phyloP scores from a whole-genome alignment of 345 rosid genomes.

The Kandelia obovata region DNA sequence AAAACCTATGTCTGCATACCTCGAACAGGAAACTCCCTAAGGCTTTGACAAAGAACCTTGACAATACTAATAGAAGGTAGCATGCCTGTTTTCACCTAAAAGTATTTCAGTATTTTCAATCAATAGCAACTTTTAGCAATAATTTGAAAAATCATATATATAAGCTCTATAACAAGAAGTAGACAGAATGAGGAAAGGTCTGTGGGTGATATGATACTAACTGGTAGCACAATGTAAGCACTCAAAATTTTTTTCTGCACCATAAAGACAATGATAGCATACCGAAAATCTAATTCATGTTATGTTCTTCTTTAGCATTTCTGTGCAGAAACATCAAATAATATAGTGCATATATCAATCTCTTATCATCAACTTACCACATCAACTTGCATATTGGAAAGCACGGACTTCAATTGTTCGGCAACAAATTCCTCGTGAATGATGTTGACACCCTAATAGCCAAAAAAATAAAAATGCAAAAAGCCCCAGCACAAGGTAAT shows the following conservation, averaged over 20 bases:
- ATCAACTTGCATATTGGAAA: slow-evolving; percentile 88
- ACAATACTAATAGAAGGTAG: slow-evolving; percentile 72
- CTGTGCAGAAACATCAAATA: background rate
- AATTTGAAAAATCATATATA: background rate
- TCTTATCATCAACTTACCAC: slow-evolving; percentile 49
- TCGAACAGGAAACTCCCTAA: slow-evolving; percentile 55
- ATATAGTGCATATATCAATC: background rate
- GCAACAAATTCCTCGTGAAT: slow-evolving; percentile 62
- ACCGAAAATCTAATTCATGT: background rate
- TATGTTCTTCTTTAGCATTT: background rate
- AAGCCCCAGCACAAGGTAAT: background rate
- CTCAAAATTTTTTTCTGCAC: background rate
- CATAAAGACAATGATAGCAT: background rate
- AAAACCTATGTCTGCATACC: slow-evolving; percentile 37
- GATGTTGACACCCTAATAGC: slow-evolving; percentile 42
- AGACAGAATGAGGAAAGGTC: background rate
- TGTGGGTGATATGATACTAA: background rate
- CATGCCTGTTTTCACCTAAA: slow-evolving; percentile 95
- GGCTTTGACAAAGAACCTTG: slow-evolving; percentile 50
- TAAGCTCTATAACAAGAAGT: background rate
- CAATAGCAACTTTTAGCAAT: background rate
- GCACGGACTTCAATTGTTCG: slow-evolving; percentile 76
- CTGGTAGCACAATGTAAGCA: background rate
- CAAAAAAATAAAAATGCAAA: background rate
- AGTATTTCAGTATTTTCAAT: slow-evolving; percentile 8